These are phyloP conservation scores for Coprinopsis cinerea DNA, from an alignment of 768 basidiomycete genomes.

Conservation along the genomic window DNA sequence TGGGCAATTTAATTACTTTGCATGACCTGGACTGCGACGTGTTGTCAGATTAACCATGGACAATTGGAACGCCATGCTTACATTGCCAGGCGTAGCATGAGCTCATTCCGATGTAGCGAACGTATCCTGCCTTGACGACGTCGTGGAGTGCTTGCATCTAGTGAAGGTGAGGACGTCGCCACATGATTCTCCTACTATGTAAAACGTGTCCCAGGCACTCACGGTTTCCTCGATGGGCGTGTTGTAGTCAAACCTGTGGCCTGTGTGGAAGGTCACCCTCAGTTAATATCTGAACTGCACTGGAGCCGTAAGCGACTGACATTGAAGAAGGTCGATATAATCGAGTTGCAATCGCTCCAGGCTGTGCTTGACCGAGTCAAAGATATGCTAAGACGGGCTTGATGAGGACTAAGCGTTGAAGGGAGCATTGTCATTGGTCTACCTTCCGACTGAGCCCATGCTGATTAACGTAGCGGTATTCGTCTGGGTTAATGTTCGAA, in stretches of 20 bases:
- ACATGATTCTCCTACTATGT: not conserved
- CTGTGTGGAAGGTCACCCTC: constrained; percentile 63
- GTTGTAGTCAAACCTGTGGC: constrained; percentile 53
- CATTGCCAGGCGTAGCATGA: constrained; percentile 53
- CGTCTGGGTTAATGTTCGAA: constrained; percentile 21
- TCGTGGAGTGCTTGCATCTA: constrained; percentile 67
- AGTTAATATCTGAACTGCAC: constrained; percentile 38
- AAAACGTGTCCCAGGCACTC: constrained; percentile 1
- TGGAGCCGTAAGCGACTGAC: constrained; percentile 23
- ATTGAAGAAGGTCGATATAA: constrained; percentile 74
- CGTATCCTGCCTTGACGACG: constrained; percentile 57
- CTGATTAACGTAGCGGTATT: constrained; percentile 48
- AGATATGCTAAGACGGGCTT: constrained; percentile 53
- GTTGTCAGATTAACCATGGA: not conserved
- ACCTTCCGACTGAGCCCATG: constrained; percentile 37
- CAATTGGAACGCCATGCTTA: constrained; percentile 18
- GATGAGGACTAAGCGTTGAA: not conserved
- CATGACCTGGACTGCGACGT: constrained; percentile 40
- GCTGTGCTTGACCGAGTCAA: constrained; percentile 59
- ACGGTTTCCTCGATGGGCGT: constrained; percentile 57
- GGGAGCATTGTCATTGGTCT: not conserved
- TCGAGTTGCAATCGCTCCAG: constrained; percentile 67
- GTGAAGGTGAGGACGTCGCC: not conserved
- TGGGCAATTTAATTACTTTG: constrained; percentile 36
- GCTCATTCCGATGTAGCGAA: constrained; percentile 55